Percentiles rank a stretch among this genome's conserved stretches.
Conservation (phyloP, 208 protist species). For the Trypanosoma melophagium region DNA sequence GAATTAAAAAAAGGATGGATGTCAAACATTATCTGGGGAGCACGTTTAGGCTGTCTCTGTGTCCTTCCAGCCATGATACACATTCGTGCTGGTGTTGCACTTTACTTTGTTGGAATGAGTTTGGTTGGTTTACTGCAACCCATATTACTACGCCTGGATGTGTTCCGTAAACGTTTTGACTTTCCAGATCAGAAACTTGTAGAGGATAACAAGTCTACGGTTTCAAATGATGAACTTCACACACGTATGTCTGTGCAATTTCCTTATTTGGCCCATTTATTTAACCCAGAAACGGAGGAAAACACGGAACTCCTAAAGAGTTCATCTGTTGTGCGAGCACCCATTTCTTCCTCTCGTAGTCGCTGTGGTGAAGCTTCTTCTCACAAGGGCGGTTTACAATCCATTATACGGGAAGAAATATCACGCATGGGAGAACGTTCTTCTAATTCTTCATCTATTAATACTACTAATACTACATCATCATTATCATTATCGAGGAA, state of each 20-base stretch:
- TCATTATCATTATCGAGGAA: constrained; percentile 26
- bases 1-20: constrained; percentile 77
- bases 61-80: constrained; percentile 51
- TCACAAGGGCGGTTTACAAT: constrained; percentile 50
- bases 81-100: constrained; percentile 75
- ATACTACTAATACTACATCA: constrained; percentile 1
- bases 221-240: constrained; percentile 48
- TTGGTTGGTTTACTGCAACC: constrained; percentile 79
- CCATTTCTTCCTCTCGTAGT: constrained; percentile 7
- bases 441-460: constrained; percentile 5
- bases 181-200: constrained; percentile 41
- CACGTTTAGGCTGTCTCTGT: constrained; percentile 69
- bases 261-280: constrained; percentile 73
- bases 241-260: constrained; percentile 70
- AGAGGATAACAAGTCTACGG: background rate
- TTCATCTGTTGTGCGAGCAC: background rate
- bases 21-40: constrained; percentile 81
- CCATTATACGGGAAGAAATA: constrained; percentile 57
- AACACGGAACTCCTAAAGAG: constrained; percentile 51
- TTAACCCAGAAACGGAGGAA: constrained; percentile 64
- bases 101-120: constrained; percentile 90
- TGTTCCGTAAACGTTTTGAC: constrained; percentile 50
- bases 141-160: constrained; percentile 48
- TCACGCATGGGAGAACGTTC: constrained; percentile 8
- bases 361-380: constrained; percentile 9